These are phyloP conservation scores for Brasenia schreberi DNA, from an alignment of 164 flowering plant species.

Conservation along the genomic window DNA sequence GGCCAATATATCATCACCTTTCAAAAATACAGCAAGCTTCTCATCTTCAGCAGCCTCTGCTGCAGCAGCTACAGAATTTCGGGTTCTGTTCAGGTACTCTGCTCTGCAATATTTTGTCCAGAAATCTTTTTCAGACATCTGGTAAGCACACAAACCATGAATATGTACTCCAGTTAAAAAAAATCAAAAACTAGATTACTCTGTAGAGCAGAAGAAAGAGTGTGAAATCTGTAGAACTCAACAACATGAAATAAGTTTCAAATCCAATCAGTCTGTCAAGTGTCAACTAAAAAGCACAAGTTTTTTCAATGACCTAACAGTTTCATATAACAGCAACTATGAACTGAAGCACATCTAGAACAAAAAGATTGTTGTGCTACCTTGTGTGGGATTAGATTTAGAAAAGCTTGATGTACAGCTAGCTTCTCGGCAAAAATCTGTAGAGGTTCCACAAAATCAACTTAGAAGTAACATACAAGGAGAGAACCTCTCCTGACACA, in stretches of 20 bases:
- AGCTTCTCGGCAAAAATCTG: conserved; percentile 99
- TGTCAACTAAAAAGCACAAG: too few relatives aligned
- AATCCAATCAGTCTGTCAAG: too few relatives aligned
- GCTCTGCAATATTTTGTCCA: conserved; percentile 96
- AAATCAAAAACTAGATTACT: too few relatives aligned
- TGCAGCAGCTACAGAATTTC: conserved; percentile 67
- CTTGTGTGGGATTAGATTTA: conserved; percentile 72
- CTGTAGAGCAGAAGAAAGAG: too few relatives aligned
- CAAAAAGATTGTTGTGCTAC: conserved; percentile 17
- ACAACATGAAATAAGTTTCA: not conserved
- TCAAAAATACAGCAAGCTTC: conserved; percentile 84
- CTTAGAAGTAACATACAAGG: not conserved
- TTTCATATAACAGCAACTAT: not conserved
- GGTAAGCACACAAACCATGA: conserved; percentile 4
- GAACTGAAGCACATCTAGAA: not conserved
- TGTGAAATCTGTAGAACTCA: too few relatives aligned
- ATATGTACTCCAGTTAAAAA: too few relatives aligned
- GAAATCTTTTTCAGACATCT: conserved; percentile 88
- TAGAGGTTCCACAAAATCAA: conserved; percentile 5
- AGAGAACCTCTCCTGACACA: conserved; percentile 2
- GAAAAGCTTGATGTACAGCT: conserved; percentile 82
- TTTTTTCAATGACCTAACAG: not conserved
- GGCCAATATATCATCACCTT: conserved; percentile 75
- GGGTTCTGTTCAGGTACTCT: conserved; percentile 72
- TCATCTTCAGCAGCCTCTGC: conserved; percentile 99